Percentiles rank a stretch among this genome's conserved stretches.
phyloP scores from a whole-genome alignment of 2,329 filamentous ascomycete species.

The Neobulgaria alba region DNA sequence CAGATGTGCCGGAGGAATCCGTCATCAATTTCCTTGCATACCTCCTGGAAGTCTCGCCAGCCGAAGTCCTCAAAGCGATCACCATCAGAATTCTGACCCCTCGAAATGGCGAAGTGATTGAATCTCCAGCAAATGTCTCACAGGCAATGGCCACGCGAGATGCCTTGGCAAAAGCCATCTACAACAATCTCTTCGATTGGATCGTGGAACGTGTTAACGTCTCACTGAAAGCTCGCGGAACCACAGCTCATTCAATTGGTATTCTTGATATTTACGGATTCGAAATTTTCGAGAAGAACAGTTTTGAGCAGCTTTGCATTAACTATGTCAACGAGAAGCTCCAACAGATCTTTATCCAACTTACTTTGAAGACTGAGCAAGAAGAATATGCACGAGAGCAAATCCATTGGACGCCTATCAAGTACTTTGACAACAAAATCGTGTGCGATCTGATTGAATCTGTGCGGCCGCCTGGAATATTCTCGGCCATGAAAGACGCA shows the following conservation, averaged over 20 bases:
- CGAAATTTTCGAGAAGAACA: constrained; percentile 98
- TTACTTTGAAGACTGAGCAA: constrained; percentile 93
- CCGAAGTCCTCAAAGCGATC: constrained; percentile 74
- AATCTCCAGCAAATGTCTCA: constrained; percentile 73
- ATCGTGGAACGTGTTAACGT: constrained; percentile 89
- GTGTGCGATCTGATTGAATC: constrained; percentile 97
- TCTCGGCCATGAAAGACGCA: constrained; percentile 93
- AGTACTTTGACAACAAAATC: constrained; percentile 99
- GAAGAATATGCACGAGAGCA: constrained; percentile 94
- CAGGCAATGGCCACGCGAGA: constrained; percentile 85
- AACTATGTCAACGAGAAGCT: constrained; percentile 99
- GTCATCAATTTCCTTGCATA: constrained; percentile 94
- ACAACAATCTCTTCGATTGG: constrained; percentile 97
- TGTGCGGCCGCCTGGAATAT: constrained; percentile 79
- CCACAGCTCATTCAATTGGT: constrained; percentile 77
- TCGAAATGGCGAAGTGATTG: constrained; percentile 56
- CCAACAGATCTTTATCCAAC: constrained; percentile 97
- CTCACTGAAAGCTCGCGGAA: constrained; percentile 70
- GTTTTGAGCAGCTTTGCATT: constrained; percentile 97
- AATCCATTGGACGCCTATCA: constrained; percentile 98
- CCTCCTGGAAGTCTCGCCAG: constrained; percentile 76
- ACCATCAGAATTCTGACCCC: constrained; percentile 78
- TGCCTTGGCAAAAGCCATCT: constrained; percentile 89
- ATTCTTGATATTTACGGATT: constrained; percentile 99
- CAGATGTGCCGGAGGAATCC: constrained; percentile 76